phyloP scores from a whole-genome alignment of 1,139 yeast genomes.

The Suhomyces panamericanus region DNA sequence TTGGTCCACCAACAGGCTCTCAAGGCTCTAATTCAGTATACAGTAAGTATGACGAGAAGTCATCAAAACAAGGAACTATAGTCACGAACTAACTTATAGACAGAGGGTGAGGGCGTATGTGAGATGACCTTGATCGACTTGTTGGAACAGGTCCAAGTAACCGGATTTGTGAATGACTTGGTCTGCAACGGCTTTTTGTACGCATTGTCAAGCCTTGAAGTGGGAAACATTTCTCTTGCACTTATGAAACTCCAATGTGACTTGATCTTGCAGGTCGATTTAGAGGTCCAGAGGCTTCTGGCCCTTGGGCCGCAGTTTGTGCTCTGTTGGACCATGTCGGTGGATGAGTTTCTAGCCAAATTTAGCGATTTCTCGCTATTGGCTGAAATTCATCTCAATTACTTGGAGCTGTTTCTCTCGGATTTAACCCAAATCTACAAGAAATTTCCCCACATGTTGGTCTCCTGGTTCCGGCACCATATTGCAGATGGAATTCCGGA shows the following conservation, averaged over 20 bases:
- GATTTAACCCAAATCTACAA: neutral
- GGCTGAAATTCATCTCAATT: neutral
- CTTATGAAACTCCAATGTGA: conserved; percentile 9
- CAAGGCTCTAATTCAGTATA: neutral
- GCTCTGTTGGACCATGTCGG: neutral
- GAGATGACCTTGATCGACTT: neutral
- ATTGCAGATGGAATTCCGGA: neutral
- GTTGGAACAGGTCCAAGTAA: neutral
- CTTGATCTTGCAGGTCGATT: neutral
- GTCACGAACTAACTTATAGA: neutral
- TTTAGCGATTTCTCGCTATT: neutral
- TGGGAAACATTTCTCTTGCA: neutral
- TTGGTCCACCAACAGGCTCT: neutral
- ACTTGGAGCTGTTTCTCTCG: neutral
- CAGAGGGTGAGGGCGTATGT: neutral
- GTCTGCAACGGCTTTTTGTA: conserved; percentile 9
- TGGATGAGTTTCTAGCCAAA: neutral
- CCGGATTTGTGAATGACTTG: neutral
- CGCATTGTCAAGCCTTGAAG: conserved; percentile 8
- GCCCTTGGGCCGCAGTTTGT: neutral
- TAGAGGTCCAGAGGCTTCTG: neutral
- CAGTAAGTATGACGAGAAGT: neutral
- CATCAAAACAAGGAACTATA: neutral
- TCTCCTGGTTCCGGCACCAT: neutral
- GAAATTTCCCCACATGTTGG: neutral